phyloP scores from a whole-genome alignment of 2,329 filamentous ascomycete species.

The Botrytis sinoallii region DNA sequence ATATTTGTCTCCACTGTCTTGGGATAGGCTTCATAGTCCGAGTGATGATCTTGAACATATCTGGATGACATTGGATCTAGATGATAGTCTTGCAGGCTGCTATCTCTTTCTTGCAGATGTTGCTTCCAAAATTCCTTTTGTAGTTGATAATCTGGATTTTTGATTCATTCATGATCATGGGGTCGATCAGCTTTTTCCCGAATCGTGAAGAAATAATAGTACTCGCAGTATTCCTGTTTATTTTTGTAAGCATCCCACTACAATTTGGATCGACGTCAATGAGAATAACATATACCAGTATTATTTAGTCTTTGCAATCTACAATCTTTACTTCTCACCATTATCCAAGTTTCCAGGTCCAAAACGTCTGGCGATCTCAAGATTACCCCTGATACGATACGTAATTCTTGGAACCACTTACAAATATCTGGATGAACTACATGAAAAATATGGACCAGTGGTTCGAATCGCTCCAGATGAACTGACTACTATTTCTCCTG shows the following conservation, averaged over 20 bases:
- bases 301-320: conserved; percentile 11
- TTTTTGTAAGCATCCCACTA: neutral
- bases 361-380: conserved; percentile 22
- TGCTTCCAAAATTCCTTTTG: neutral
- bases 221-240: neutral
- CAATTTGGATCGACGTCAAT: neutral
- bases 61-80: neutral
- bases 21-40: neutral
- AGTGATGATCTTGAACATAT: neutral
- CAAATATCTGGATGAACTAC: conserved; percentile 21
- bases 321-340: conserved; percentile 32
- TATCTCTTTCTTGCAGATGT: neutral
- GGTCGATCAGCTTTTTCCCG: neutral
- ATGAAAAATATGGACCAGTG: conserved; percentile 34
- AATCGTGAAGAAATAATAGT: neutral
- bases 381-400: conserved; percentile 9
- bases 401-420: conserved; percentile 16
- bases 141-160: neutral
- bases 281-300: neutral
- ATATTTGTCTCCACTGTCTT: neutral
- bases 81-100: neutral
- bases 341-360: conserved; percentile 37
- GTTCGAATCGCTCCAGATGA: conserved; percentile 37
- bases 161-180: neutral
- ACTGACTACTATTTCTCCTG: conserved; percentile 29